Evolutionary conservation across 1,284 basidiomycete species (phyloP).

Genomic region (Trametes hirsuta): DNA sequence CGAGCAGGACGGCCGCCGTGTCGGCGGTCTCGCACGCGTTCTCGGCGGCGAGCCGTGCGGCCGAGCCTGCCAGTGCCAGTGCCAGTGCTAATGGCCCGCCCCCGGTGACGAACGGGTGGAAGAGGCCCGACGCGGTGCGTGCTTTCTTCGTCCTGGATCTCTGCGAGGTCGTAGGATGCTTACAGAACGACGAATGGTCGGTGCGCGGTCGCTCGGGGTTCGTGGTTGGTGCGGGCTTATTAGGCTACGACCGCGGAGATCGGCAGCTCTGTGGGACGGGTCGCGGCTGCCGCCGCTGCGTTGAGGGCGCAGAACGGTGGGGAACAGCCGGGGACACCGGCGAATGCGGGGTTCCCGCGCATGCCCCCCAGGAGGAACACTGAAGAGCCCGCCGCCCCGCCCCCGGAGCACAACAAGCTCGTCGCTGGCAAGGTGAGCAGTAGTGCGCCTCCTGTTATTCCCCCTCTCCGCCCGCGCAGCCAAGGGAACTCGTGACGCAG

Average conservation of each 20-base stretch:
- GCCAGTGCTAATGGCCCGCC: constrained; percentile 18
- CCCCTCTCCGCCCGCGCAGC: not conserved
- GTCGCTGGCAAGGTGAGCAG: constrained; percentile 36
- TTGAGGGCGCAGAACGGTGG: constrained; percentile 19
- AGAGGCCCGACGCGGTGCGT: constrained; percentile 24
- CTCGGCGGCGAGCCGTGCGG: constrained; percentile 24
- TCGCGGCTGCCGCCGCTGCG: constrained; percentile 35
- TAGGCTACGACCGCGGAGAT: constrained; percentile 20
- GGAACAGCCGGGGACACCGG: constrained; percentile 6
- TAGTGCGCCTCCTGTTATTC: not conserved
- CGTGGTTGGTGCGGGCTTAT: too few relatives aligned
- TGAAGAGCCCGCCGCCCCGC: constrained; percentile 10
- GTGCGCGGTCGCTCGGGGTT: too few relatives aligned
- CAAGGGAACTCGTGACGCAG: not conserved
- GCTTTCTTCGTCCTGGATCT: too few relatives aligned
- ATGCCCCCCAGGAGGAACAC: constrained; percentile 29
- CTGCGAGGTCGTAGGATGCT: too few relatives aligned
- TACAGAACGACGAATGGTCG: too few relatives aligned
- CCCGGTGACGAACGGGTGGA: constrained; percentile 35
- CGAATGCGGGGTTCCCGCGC: constrained; percentile 24
- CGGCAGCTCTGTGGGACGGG: constrained; percentile 30
- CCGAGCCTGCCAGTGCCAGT: not conserved
- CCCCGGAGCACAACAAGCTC: constrained; percentile 23
- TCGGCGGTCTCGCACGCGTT: constrained; percentile 54
- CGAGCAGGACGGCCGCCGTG: constrained; percentile 36